These are phyloP conservation scores for Torulaspora globosa DNA, from an alignment of 1,139 yeast species.

Conservation along the genomic window DNA sequence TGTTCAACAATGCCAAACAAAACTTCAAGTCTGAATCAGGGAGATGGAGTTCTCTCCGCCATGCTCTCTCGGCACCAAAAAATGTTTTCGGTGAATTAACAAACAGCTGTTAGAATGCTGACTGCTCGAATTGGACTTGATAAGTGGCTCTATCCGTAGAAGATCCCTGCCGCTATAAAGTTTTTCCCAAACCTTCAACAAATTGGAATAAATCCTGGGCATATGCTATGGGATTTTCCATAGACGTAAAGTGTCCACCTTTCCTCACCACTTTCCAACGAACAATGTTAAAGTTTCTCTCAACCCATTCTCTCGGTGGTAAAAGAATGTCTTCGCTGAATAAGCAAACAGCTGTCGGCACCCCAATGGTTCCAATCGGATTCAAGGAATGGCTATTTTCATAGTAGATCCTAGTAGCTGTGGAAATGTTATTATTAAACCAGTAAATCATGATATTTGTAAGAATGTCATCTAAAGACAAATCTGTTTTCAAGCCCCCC, in stretches of 20 bases:
- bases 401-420: neutral
- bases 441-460: neutral
- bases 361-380: neutral
- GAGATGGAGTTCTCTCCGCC: no score
- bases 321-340: neutral
- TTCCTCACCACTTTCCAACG: neutral
- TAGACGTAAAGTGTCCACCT: neutral
- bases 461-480: neutral
- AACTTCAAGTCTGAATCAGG: no score
- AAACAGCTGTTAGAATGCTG: no score
- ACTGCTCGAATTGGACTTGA: no score
- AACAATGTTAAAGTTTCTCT: neutral
- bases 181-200: slow-evolving; percentile 1
- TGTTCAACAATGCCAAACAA: no score
- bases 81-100: no score
- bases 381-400: neutral
- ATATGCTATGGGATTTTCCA: neutral
- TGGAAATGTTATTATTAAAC: neutral
- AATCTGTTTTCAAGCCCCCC: neutral
- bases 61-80: no score
- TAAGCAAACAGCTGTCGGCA: neutral
- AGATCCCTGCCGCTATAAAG: no score
- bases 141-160: no score
- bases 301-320: neutral
- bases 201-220: neutral